Evolutionary conservation across 441 rosid species (phyloP).

Genomic region (Hura crepitans): DNA sequence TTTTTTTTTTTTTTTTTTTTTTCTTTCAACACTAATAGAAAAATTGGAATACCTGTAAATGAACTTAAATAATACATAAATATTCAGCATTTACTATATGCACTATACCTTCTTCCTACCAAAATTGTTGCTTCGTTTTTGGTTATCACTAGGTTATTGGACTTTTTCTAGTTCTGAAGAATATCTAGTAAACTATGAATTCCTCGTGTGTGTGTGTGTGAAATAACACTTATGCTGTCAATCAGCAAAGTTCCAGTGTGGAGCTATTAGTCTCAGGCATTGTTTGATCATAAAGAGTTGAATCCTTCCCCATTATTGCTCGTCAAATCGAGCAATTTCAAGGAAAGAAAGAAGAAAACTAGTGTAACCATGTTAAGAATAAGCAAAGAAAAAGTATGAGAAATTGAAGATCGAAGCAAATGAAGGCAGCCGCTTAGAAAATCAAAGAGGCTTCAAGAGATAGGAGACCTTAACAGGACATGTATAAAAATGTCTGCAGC

Average conservation of each 20-base stretch:
- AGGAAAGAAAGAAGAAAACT: conserved; percentile 42
- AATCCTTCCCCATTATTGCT: conserved; percentile 41
- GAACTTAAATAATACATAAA: background rate
- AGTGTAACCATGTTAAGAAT: conserved; percentile 37
- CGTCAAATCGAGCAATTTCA: conserved; percentile 30
- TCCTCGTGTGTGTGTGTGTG: too few relatives aligned
- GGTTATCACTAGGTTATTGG: too few relatives aligned
- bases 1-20: too few relatives aligned
- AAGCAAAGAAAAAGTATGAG: conserved; percentile 38
- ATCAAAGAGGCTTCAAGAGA: conserved; percentile 24
- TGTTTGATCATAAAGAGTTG: conserved; percentile 34
- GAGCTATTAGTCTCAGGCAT: too few relatives aligned
- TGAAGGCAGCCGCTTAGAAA: background rate
- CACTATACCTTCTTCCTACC: background rate
- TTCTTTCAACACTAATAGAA: too few relatives aligned
- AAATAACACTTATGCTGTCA: too few relatives aligned
- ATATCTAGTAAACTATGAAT: too few relatives aligned
- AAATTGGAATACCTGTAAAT: background rate
- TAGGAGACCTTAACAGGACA: conserved; percentile 55
- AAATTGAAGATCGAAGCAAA: conserved; percentile 33
- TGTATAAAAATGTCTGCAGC: conserved; percentile 45
- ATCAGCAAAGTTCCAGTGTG: too few relatives aligned
- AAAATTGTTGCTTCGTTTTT: too few relatives aligned
- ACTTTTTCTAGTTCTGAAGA: too few relatives aligned
- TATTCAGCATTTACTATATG: background rate